Evolutionary conservation across 768 basidiomycete genomes (phyloP).

Genomic region (Myochromella boudieri): DNA sequence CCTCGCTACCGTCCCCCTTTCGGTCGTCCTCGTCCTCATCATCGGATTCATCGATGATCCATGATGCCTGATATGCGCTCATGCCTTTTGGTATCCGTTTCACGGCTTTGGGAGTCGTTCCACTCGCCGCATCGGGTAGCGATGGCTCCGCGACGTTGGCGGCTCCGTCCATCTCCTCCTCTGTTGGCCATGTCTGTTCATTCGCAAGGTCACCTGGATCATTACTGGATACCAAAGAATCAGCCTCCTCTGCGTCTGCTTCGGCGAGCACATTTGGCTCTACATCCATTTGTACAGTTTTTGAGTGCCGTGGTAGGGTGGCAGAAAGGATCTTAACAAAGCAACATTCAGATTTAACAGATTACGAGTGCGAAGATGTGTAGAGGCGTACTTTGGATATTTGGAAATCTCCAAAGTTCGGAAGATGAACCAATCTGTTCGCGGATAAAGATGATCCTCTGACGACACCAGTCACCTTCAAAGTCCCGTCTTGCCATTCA

Average conservation of each 20-base stretch:
- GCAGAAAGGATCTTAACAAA: slow-evolving; percentile 67
- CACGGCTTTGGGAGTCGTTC: slow-evolving; percentile 80
- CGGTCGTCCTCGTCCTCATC: slow-evolving; percentile 53
- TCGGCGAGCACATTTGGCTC: slow-evolving; percentile 68
- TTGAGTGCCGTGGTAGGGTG: slow-evolving; percentile 40
- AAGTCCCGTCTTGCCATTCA: slow-evolving; percentile 59
- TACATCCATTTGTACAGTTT: slow-evolving; percentile 43
- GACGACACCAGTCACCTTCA: slow-evolving; percentile 82
- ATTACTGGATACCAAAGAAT: slow-evolving; percentile 86
- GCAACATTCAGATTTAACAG: not conserved
- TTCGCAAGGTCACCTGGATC: slow-evolving; percentile 87
- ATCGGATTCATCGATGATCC: slow-evolving; percentile 87
- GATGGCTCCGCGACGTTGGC: slow-evolving; percentile 26
- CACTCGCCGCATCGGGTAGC: slow-evolving; percentile 64
- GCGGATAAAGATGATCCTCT: slow-evolving; percentile 79
- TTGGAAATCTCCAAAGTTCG: slow-evolving; percentile 86
- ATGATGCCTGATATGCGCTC: slow-evolving; percentile 95
- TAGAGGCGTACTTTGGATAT: slow-evolving; percentile 61
- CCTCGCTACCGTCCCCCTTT: slow-evolving; percentile 41
- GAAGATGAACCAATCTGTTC: slow-evolving; percentile 84
- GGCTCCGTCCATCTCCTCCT: slow-evolving; percentile 81
- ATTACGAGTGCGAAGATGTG: not conserved
- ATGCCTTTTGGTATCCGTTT: slow-evolving; percentile 91
- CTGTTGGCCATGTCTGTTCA: slow-evolving; percentile 98
- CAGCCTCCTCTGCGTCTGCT: slow-evolving; percentile 62